Evolutionary conservation across 331 rosid genomes (phyloP).

Genomic region (Acacia concinna): DNA sequence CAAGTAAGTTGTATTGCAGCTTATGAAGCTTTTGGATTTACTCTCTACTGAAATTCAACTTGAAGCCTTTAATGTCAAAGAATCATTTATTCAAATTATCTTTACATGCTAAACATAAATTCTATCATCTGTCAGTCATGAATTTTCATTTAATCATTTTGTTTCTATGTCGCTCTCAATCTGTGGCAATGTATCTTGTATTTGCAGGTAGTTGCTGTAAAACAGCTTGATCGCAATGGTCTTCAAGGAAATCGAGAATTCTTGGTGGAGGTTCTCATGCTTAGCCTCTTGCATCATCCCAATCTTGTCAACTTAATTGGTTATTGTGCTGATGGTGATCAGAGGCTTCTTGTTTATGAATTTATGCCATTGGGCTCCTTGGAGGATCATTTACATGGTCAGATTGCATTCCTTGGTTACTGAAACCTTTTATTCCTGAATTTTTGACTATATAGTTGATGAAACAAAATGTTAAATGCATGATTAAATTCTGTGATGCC

Average conservation of each 20-base stretch:
- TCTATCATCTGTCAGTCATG: not conserved
- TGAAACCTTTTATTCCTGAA: constrained; percentile 13
- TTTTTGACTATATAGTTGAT: not conserved
- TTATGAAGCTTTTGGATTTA: constrained; percentile 10
- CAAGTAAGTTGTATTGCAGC: constrained; percentile 63
- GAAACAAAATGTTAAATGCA: constrained; percentile 11
- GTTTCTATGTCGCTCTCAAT: constrained; percentile 2
- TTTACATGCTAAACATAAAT: constrained; percentile 5
- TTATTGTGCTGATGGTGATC: constrained; percentile 98
- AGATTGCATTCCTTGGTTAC: constrained; percentile 41
- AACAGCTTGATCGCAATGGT: constrained; percentile 97
- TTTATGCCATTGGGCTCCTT: constrained; percentile 99
- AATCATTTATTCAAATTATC: not conserved
- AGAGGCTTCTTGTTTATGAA: constrained; percentile 95
- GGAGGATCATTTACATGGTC: constrained; percentile 99
- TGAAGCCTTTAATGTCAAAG: constrained; percentile 20
- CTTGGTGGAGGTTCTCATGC: constrained; percentile 99
- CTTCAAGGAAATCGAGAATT: constrained; percentile 98
- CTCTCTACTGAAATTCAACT: not conserved
- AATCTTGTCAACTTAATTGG: constrained; percentile 98
- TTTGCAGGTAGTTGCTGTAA: constrained; percentile 93
- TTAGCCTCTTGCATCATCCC: constrained; percentile 95
- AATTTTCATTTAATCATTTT: constrained; percentile 10
- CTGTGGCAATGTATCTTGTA: constrained; percentile 26
- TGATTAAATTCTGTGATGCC: not conserved